Base-by-base conservation (phyloP, 345 rosid genomes). In the Aethionema arabicum region DNA sequence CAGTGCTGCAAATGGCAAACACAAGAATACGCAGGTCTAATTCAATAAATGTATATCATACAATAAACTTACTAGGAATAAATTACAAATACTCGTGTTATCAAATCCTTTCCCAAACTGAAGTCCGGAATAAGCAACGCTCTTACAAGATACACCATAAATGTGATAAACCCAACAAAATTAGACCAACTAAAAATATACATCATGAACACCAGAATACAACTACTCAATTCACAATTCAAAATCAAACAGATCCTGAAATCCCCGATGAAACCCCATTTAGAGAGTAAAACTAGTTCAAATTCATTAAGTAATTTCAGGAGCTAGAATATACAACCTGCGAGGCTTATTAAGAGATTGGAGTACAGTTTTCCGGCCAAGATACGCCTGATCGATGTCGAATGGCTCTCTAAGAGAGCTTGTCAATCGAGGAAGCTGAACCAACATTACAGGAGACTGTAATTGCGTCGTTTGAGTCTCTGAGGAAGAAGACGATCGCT, bases 351-450 rank as follows among this genome's bases (percentile, higher is more conserved):
- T 74, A 29, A 65, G 83, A 71, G 72, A 59, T 59, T 76, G 82
- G 66, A 87, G 95, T 59, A 85, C 66, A 65, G 69, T 13, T 76
- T 85, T 85, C 44, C 98, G 95, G 50, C 79, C 83, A 52, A 92
- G 96, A 73, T 87, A 92, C 4, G 97, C 96, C 58, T 83, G 82
- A 40, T 89, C 97, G 75, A 80, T 50, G 33, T 92, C 98, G 75
- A 83, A 87, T 0, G 96, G 98, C 2, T 80, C 90, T 75, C 98
- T 75, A 7, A 87, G 84, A 61, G 97, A 85, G 72, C 72, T 83
- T 4, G 96, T 81, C 75, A 91, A 65, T 63, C 96, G 96, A 73
- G 96, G 98, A 32, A 85, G 82, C 61, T 91, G 92, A 38, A 75
- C 56, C 63, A 85, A 48, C 96, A 91, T 91, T 44, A 35, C n/a